Percentiles rank a stretch among this genome's conserved stretches.
Evolutionary conservation across 2,329 filamentous ascomycete genomes (phyloP).

Genomic region (Stachybotrys chlorohalonatus): DNA sequence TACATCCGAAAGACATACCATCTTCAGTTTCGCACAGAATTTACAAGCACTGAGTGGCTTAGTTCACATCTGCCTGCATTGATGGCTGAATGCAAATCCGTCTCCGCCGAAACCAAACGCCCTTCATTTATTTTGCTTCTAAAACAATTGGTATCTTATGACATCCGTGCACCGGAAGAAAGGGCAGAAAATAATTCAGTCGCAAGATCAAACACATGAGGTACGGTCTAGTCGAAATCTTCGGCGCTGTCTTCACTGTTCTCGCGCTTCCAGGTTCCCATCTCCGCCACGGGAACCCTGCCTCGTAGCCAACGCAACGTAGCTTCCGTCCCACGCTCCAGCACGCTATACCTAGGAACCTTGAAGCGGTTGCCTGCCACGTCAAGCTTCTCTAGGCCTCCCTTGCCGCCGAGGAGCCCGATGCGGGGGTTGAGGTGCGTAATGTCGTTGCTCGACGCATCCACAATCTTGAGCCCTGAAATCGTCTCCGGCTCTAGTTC

Average conservation of each 20-base stretch:
- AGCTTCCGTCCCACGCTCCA: constrained; percentile 82
- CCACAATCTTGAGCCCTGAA: constrained; percentile 30
- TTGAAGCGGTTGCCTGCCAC: constrained; percentile 81
- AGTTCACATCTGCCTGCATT: too few species aligned
- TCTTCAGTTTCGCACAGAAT: too few species aligned
- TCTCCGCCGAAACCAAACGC: background rate
- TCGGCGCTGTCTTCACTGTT: constrained; percentile 26
- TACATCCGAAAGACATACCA: too few species aligned
- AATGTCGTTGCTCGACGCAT: constrained; percentile 59
- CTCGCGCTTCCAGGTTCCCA: constrained; percentile 44
- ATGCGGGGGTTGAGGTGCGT: constrained; percentile 71
- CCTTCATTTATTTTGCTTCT: background rate
- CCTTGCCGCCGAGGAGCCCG: constrained; percentile 61
- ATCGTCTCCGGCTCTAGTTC: constrained; percentile 67
- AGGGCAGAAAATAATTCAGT: background rate
- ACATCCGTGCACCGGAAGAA: background rate
- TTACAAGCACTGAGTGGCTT: too few species aligned
- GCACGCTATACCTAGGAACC: constrained; percentile 73
- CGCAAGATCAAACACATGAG: too few species aligned
- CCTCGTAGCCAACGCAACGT: constrained; percentile 74
- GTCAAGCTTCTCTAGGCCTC: constrained; percentile 57
- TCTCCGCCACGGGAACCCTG: constrained; percentile 56
- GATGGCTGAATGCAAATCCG: background rate
- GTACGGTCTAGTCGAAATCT: constrained; percentile 3
- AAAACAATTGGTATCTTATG: background rate